phyloP scores from a whole-genome alignment of 768 basidiomycete genomes.

The Termitomyces sp. region DNA sequence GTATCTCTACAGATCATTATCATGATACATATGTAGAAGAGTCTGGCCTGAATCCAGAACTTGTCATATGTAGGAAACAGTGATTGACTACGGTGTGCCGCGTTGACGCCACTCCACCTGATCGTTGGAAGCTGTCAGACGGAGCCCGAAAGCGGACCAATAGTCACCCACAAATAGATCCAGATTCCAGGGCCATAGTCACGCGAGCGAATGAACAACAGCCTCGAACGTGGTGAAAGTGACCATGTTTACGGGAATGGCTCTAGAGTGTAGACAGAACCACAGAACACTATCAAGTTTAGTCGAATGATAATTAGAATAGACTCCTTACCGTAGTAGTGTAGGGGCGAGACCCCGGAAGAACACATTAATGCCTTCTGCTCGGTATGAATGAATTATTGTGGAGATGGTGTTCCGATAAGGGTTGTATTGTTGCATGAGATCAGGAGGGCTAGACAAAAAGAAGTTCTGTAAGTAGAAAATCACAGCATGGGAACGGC shows the following conservation, averaged over 20 bases:
- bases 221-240: conserved; percentile 75
- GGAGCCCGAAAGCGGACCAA: neutral
- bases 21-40: neutral
- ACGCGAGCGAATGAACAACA: conserved; percentile 40
- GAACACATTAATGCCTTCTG: conserved; percentile 70
- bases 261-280: conserved; percentile 35
- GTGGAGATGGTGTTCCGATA: conserved; percentile 62
- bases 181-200: neutral
- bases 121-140: neutral
- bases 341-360: conserved; percentile 79
- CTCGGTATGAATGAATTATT: conserved; percentile 54
- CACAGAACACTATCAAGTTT: neutral
- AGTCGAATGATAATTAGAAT: neutral
- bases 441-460: conserved; percentile 3
- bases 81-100: neutral
- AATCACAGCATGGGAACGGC: neutral
- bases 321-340: conserved; percentile 59
- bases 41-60: neutral
- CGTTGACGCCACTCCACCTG: conserved; percentile 4
- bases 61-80: neutral
- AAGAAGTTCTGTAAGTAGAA: neutral
- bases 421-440: conserved; percentile 35
- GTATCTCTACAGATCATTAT: neutral
- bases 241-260: conserved; percentile 86
- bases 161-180: neutral